These are phyloP conservation scores for Saccharomyces hybrid DNA, from an alignment of 1,139 yeast genomes.

Conservation along the genomic window DNA sequence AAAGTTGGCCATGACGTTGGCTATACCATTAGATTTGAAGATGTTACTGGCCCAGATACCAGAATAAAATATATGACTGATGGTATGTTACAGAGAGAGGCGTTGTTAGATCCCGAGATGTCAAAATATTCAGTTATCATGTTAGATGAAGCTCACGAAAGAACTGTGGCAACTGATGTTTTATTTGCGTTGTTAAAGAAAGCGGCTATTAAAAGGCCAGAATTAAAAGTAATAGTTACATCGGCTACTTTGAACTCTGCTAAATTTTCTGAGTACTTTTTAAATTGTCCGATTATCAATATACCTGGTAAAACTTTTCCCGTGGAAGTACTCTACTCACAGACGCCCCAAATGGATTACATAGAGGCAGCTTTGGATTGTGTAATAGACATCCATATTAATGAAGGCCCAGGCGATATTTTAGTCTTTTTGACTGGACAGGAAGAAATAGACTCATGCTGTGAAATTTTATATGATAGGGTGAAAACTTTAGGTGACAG, in stretches of 20 bases:
- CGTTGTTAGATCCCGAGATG: conserved; percentile 66
- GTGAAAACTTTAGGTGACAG: conserved; percentile 58
- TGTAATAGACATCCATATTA: conserved; percentile 71
- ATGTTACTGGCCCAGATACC: conserved; percentile 54
- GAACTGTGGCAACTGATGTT: conserved; percentile 91
- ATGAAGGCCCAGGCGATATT: conserved; percentile 75
- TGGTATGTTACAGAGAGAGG: conserved; percentile 87
- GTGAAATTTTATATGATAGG: conserved; percentile 63
- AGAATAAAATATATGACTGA: conserved; percentile 83
- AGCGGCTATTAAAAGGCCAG: conserved; percentile 63
- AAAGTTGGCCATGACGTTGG: conserved; percentile 76
- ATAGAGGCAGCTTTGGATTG: conserved; percentile 74
- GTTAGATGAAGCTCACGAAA: conserved; percentile 94
- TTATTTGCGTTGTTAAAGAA: conserved; percentile 75
- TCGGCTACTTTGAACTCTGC: conserved; percentile 88
- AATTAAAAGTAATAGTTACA: conserved; percentile 70
- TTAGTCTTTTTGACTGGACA: conserved; percentile 83
- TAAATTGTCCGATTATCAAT: conserved; percentile 67
- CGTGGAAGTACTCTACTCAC: conserved; percentile 69
- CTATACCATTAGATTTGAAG: conserved; percentile 81
- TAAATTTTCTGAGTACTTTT: conserved; percentile 73
- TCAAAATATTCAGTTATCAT: conserved; percentile 70
- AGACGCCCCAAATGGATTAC: conserved; percentile 80
- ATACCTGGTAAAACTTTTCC: conserved; percentile 91
- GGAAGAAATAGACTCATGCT: conserved; percentile 86